These are phyloP conservation scores for Musa troglodytarum DNA, from an alignment of 176 grass and related monocot genomes.

Conservation along the genomic window DNA sequence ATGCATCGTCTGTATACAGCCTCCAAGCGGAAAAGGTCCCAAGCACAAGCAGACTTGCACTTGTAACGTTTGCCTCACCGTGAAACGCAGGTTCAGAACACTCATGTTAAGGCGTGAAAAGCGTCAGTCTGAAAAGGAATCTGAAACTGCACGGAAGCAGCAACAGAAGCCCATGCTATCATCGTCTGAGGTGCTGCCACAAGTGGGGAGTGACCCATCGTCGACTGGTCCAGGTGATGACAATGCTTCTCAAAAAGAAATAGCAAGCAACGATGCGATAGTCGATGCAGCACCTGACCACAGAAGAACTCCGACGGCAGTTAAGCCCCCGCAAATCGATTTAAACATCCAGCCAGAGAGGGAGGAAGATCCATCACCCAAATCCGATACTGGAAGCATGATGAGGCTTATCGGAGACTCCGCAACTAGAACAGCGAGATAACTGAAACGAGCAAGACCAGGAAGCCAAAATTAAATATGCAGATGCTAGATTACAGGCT, in stretches of 20 bases:
- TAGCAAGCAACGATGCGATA: conserved; percentile 2
- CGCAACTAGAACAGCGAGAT: background rate
- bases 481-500: background rate
- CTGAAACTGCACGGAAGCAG: conserved; percentile 21
- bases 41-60: conserved; percentile 89
- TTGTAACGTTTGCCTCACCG: conserved; percentile 92
- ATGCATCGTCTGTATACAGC: conserved; percentile 98
- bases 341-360: conserved; percentile 90
- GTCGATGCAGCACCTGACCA: conserved; percentile 39
- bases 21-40: conserved; percentile 92
- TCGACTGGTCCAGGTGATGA: conserved; percentile 4
- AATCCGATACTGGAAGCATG: conserved; percentile 32
- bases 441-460: too few relatives aligned
- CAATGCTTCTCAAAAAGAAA: conserved; percentile 13
- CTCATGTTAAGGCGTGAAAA: conserved; percentile 87
- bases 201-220: background rate
- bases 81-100: conserved; percentile 78
- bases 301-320: conserved; percentile 46
- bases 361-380: conserved; percentile 76
- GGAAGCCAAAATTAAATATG: background rate
- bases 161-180: conserved; percentile 27
- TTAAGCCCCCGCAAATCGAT: conserved; percentile 85
- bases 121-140: conserved; percentile 38
- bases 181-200: conserved; percentile 13
- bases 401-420: background rate